phyloP scores from a whole-genome alignment of 768 basidiomycete species.

The Cyathus striatus region DNA sequence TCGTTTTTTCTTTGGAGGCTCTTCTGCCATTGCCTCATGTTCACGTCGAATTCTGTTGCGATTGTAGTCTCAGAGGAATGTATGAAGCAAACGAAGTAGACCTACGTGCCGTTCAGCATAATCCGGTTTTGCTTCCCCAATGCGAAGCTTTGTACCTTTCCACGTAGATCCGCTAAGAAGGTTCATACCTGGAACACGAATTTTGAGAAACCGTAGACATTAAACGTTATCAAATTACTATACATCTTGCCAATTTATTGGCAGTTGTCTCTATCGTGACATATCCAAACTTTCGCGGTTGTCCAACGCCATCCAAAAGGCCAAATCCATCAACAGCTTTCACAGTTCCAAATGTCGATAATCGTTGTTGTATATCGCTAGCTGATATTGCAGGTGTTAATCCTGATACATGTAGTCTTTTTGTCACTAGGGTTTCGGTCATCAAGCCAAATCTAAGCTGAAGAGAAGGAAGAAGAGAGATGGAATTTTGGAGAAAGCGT shows the following conservation, averaged over 20 bases:
- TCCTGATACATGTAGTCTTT: constrained; percentile 72
- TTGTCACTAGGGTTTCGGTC: no score
- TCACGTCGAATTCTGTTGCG: constrained; percentile 21
- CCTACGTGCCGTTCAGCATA: constrained; percentile 52
- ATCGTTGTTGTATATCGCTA: constrained; percentile 50
- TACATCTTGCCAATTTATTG: constrained; percentile 61
- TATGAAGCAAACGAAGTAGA: constrained; percentile 2
- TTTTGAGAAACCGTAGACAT: no score
- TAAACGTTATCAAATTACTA: no score
- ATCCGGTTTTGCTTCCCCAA: constrained; percentile 81
- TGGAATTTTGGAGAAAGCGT: no score
- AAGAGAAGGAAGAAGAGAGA: no score
- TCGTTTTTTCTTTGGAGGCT: constrained; percentile 41
- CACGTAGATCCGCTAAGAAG: constrained; percentile 76
- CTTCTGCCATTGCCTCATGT: constrained; percentile 14
- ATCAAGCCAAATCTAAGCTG: no score
- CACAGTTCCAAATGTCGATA: constrained; percentile 66
- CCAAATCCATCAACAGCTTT: constrained; percentile 69
- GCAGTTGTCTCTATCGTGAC: constrained; percentile 64
- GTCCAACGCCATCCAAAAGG: constrained; percentile 54
- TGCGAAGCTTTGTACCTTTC: constrained; percentile 82
- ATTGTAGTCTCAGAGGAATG: constrained; percentile 8
- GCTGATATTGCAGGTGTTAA: constrained; percentile 60
- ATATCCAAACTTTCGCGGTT: constrained; percentile 68
- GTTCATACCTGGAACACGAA: constrained; percentile 65